Percentiles rank a stretch among this genome's conserved stretches.
Evolutionary conservation across 176 grass and related monocot genomes (phyloP).

Genomic region (Oryza australiensis): DNA sequence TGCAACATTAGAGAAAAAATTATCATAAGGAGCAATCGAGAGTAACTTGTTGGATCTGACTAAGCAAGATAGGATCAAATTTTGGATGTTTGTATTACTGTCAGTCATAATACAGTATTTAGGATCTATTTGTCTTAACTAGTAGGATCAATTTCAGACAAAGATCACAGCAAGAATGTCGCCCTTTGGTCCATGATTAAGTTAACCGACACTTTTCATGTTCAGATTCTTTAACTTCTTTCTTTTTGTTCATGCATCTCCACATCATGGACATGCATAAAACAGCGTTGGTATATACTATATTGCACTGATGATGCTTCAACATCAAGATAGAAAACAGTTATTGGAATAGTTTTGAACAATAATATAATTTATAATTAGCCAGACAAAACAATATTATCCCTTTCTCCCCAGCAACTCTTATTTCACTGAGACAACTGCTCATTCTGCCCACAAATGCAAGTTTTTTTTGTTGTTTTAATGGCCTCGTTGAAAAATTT

Average conservation of each 20-base stretch:
- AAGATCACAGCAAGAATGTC: neutral
- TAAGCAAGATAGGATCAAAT: neutral
- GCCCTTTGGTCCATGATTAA: conserved; percentile 10
- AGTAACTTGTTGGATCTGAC: neutral
- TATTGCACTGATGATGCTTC: neutral
- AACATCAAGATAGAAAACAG: neutral
- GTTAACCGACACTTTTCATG: neutral
- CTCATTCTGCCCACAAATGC: neutral
- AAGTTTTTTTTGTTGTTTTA: neutral
- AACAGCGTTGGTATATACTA: neutral
- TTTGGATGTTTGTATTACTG: conserved; percentile 13
- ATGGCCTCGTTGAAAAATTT: neutral
- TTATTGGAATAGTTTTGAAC: neutral
- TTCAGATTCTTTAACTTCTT: conserved; percentile 4
- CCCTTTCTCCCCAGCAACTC: neutral
- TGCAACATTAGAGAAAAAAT: neutral
- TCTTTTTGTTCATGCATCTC: neutral
- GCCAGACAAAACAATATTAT: neutral
- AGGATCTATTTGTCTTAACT: neutral
- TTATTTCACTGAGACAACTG: conserved; percentile 10
- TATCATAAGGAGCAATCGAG: neutral
- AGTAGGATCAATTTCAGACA: neutral
- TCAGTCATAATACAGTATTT: neutral
- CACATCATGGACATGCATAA: conserved; percentile 11
- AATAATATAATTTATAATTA: neutral